A percentile compares a stretch with the other conserved stretches of the same genome.
phyloP scores from a whole-genome alignment of 176 grass and related monocot species.

The Melocanna baccifera region DNA sequence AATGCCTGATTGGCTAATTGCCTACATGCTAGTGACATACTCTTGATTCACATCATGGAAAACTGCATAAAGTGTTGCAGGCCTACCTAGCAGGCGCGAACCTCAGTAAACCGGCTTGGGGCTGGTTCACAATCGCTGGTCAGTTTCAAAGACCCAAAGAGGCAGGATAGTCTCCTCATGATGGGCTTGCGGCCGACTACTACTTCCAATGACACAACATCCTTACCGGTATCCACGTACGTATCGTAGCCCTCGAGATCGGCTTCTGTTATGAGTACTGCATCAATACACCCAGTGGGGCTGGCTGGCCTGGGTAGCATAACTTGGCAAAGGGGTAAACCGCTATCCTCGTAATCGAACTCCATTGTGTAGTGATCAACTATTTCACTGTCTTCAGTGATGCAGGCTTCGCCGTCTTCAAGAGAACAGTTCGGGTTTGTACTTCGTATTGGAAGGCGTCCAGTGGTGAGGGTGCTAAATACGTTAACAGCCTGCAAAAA shows the following conservation, averaged over 20 bases:
- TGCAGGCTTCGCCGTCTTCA: constrained; percentile 21
- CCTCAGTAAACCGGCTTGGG: constrained; percentile 45
- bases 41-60: constrained; percentile 26
- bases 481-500: constrained; percentile 66
- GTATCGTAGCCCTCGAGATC: constrained; percentile 83
- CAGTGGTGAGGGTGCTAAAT: constrained; percentile 46
- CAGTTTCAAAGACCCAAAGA: constrained; percentile 75
- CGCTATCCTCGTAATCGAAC: constrained; percentile 43
- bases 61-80: constrained; percentile 11
- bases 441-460: constrained; percentile 37
- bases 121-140: constrained; percentile 45
- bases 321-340: constrained; percentile 48
- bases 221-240: constrained; percentile 29
- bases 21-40: constrained; percentile 28
- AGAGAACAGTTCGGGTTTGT: constrained; percentile 5
- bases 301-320: constrained; percentile 40
- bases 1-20: constrained; percentile 23
- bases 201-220: constrained; percentile 23
- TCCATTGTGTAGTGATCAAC: constrained; percentile 32
- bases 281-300: constrained; percentile 37
- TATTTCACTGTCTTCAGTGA: constrained; percentile 4
- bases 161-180: constrained; percentile 67
- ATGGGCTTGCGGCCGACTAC: constrained; percentile 46
- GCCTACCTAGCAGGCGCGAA: constrained; percentile 54
- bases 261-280: constrained; percentile 67